Base-by-base conservation (phyloP, 495 filamentous ascomycete species). In the Lophium mytilinum region DNA sequence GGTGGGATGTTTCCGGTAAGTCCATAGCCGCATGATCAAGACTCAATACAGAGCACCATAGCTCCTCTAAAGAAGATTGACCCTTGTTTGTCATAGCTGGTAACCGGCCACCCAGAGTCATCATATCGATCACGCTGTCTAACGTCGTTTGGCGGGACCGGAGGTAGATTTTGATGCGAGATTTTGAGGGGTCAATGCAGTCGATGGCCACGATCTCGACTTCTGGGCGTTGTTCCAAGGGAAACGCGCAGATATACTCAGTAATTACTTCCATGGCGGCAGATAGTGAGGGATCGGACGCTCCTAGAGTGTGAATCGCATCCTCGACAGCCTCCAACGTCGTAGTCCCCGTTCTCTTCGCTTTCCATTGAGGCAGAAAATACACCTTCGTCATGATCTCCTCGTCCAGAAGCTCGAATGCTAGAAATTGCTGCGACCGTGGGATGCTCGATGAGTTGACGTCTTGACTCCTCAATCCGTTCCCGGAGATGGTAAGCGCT, bases 141-240 rank as follows among this genome's bases (percentile, higher is more conserved):
- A 70, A 74, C 10, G 41, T 50, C 0, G 71, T 72, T 30, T 51
- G 19, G 5, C 57, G 65, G 34, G 47, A 61, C 21, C 66, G 55
- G 35, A 75, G 59, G 53, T 75, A 75, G 15, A 71, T 66, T 52
- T 73, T 75, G 40, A 73, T 50, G 3, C 72, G 69, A 1, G 70
- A 65, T 9, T 67, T 42, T 4, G 12, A 11, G 3, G 58, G 63
- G 24, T 66, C 62, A 1, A 71, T 53, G 48, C 67, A 61, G 50
- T 75, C 72, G 49, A 73, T 63, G 18, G 63, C 69, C 35, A 75
- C 48, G 40, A 71, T 67, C 42, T 69, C 65, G 10, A 68, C 46
- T 42, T 67, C 56, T 1, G 65, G 53, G 1, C 45, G 15, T 1
- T 41, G 50, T 60, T 57, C 17, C 9, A 55, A 47, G 10, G 37